Base-by-base conservation (phyloP, 1,284 basidiomycete species). In the Tilletia horrida region DNA sequence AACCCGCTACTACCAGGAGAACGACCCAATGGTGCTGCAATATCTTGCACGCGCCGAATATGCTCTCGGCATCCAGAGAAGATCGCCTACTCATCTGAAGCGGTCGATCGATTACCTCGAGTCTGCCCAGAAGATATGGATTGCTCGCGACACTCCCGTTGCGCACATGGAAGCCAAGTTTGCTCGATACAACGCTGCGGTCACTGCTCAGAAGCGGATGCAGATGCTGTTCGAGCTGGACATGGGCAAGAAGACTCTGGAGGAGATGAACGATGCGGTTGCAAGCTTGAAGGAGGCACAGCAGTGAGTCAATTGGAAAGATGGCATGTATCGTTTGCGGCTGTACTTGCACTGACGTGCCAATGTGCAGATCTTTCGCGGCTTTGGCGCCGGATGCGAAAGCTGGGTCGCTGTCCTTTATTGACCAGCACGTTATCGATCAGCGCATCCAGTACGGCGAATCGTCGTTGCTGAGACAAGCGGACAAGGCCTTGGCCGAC, bases 371-470 rank as follows among this genome's bases (percentile, higher is more conserved):
- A 27, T 59, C 55, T n/a, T 71, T 72, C 25, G 67, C 70, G 4
- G 67, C 67, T 14, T 66, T 80, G 31, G 42, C 72, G 40, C 73
- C 75, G 35, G 74, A 76, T 13, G 80, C 80, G 23, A 69, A 68
- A 47, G 66, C 64, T 18, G 70, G 71, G 0, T 74, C 73, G 31
- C 72, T 81, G 31, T 67, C 73, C 31, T 76, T 77, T 70, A 76
- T 81, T 68, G 69, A 77, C 29, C 68, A 72, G 14, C 79, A 81
- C 31, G 63, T 80, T 2, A 72, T 81, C 2, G 80, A 80, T 66
- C 80, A 81, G 72, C 74, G 80, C 27, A 71, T 71, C 66, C 73
- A 77, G 72, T 81, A 78, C 66, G 79, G 75, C 45, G 75, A 74
- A 42, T 72, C 68, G 25, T 76, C 75, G 21, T 69, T 78, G 29